A percentile compares a stretch with the other conserved stretches of the same genome.
Conservation (phyloP, 208 protist genomes). For the Trypanosoma boissoni region DNA sequence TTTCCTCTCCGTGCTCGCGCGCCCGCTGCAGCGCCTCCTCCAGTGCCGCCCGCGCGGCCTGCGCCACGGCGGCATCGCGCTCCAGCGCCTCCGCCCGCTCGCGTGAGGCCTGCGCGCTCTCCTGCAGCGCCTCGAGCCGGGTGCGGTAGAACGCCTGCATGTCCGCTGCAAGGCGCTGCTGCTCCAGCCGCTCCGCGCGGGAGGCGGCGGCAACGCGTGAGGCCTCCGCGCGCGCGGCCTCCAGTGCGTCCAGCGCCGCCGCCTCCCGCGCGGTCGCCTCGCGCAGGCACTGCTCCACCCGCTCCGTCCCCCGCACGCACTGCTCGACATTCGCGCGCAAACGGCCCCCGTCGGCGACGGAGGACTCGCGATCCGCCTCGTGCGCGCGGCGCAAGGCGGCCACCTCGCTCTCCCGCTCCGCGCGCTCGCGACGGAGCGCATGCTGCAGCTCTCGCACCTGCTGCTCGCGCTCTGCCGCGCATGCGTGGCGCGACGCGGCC, state of each 20-base stretch:
- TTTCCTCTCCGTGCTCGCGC: neutral
- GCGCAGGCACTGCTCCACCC: constrained; percentile 25
- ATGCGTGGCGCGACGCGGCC: neutral
- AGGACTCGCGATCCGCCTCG: constrained; percentile 21
- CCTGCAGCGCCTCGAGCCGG: constrained; percentile 19
- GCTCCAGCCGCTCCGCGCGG: constrained; percentile 51
- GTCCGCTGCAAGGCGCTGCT: constrained; percentile 46
- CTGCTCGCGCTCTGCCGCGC: constrained; percentile 9
- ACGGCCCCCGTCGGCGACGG: constrained; percentile 18
- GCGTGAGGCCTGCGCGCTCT: constrained; percentile 2
- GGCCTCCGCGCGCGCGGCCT: constrained; percentile 16
- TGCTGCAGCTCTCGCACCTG: constrained; percentile 14
- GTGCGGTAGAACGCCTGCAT: constrained; percentile 23
- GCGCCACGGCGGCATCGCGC: constrained; percentile 3
- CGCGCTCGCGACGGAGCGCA: constrained; percentile 10
- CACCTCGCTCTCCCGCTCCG: constrained; percentile 11
- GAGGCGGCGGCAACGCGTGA: constrained; percentile 24
- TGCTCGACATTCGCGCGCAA: too few species aligned
- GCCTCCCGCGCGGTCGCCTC: constrained; percentile 23
- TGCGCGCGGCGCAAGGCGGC: constrained; percentile 2
- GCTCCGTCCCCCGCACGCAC: constrained; percentile 36
- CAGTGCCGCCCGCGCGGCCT: neutral
- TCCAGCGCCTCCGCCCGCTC: neutral
- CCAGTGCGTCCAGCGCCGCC: neutral
- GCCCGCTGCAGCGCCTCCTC: neutral